phyloP scores from a whole-genome alignment of 1,284 basidiomycete genomes.

The Polyporus tsugae region DNA sequence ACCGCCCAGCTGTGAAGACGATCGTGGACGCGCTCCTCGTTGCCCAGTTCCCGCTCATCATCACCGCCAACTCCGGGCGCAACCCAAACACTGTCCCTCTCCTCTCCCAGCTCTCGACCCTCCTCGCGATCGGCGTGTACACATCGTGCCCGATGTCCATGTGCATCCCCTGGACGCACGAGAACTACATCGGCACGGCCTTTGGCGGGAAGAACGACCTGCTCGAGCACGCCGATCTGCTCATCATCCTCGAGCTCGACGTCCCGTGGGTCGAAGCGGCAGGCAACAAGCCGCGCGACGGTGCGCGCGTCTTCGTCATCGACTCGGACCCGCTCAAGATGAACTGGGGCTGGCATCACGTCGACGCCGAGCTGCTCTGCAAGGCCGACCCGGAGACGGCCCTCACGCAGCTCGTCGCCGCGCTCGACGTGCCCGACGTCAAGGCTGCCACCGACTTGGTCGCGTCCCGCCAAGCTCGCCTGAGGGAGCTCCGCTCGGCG shows the following conservation, averaged over 20 bases:
- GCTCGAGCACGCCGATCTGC: conserved; percentile 63
- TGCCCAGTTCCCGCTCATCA: conserved; percentile 65
- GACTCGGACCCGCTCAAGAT: conserved; percentile 71
- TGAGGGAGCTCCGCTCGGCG: conserved; percentile 20
- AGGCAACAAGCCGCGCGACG: conserved; percentile 48
- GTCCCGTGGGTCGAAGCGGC: conserved; percentile 70
- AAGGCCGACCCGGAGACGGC: conserved; percentile 63
- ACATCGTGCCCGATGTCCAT: conserved; percentile 59
- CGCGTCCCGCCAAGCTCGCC: conserved; percentile 14
- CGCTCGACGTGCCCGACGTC: conserved; percentile 26
- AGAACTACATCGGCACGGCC: conserved; percentile 58
- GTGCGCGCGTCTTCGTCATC: conserved; percentile 63
- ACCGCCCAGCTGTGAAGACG: conserved; percentile 47
- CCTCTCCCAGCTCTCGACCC: conserved; percentile 56
- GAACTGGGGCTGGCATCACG: conserved; percentile 60
- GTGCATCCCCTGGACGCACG: conserved; percentile 66
- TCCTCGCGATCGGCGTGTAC: conserved; percentile 64
- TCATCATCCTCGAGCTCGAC: conserved; percentile 70
- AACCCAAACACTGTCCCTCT: conserved; percentile 56
- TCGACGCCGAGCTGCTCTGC: conserved; percentile 64
- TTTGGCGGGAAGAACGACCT: conserved; percentile 54
- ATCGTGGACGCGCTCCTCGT: conserved; percentile 59
- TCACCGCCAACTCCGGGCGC: conserved; percentile 70
- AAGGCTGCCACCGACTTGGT: conserved; percentile 12
- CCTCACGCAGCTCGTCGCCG: conserved; percentile 55